Percentiles rank a stretch among this genome's conserved stretches.
phyloP scores from a whole-genome alignment of 345 rosid species.

The Geranium brycei region DNA sequence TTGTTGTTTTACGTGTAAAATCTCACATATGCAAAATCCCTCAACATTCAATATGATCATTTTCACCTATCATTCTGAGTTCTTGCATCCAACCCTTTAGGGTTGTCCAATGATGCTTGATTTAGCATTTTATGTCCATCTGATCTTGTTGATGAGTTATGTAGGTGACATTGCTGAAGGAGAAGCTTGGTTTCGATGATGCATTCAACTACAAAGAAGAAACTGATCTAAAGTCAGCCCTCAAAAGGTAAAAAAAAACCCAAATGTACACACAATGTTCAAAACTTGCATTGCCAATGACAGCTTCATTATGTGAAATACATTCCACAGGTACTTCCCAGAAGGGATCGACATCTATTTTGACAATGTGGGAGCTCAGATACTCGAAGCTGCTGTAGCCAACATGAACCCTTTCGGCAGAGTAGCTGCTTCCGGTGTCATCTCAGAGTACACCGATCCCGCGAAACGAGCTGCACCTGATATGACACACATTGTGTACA shows the following conservation, averaged over 20 bases:
- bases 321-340: conserved; percentile 23
- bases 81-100: too few relatives aligned
- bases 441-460: conserved; percentile 27
- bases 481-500: conserved; percentile 33
- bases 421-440: conserved; percentile 40
- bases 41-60: too few relatives aligned
- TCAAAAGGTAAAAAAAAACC: conserved; percentile 8
- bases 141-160: not conserved
- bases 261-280: too few relatives aligned
- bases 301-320: too few relatives aligned
- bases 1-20: too few relatives aligned
- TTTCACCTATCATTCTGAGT: too few relatives aligned
- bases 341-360: conserved; percentile 51
- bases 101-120: too few relatives aligned
- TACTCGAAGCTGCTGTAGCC: conserved; percentile 36
- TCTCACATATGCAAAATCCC: too few relatives aligned
- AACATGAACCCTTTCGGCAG: conserved; percentile 41
- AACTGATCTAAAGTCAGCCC: conserved; percentile 26
- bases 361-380: conserved; percentile 46
- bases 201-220: conserved; percentile 47
- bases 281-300: too few relatives aligned
- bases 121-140: too few relatives aligned
- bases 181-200: conserved; percentile 38
- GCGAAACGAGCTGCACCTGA: conserved; percentile 26
- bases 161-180: conserved; percentile 34